Percentiles rank a stretch among this genome's conserved stretches.
Conservation (phyloP, 2,329 filamentous ascomycete species). For the Fusarium nygamai region DNA sequence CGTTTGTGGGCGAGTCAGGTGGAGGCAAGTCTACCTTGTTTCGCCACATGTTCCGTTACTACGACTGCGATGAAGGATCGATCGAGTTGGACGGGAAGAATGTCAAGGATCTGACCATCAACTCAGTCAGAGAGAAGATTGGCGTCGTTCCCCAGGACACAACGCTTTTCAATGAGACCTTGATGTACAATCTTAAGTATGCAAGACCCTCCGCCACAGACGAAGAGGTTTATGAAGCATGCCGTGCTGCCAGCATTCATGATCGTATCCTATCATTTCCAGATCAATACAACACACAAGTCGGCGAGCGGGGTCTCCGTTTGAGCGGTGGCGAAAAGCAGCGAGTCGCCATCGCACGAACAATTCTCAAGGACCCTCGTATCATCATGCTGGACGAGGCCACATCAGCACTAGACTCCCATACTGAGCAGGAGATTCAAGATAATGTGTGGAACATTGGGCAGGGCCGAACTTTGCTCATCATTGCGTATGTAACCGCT, state of each 20-base stretch:
- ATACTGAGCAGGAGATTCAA: constrained; percentile 94
- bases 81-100: constrained; percentile 88
- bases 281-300: constrained; percentile 87
- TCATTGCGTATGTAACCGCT: constrained; percentile 78
- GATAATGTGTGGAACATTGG: constrained; percentile 84
- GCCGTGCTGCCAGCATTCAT: constrained; percentile 88
- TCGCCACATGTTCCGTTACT: constrained; percentile 95
- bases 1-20: constrained; percentile 94
- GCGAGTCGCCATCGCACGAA: constrained; percentile 90
- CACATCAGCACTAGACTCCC: constrained; percentile 88
- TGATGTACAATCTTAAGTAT: constrained; percentile 96
- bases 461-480: constrained; percentile 87
- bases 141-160: constrained; percentile 98
- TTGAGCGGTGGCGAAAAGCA: constrained; percentile 94
- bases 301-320: constrained; percentile 87
- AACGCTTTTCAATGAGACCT: constrained; percentile 90
- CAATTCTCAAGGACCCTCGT: constrained; percentile 89
- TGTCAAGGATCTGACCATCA: constrained; percentile 87
- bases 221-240: constrained; percentile 83
- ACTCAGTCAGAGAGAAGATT: constrained; percentile 90
- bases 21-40: constrained; percentile 98
- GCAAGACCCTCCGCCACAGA: constrained; percentile 84
- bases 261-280: constrained; percentile 91
- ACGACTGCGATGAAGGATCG: constrained; percentile 81
- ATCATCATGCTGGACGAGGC: constrained; percentile 96